phyloP scores from a whole-genome alignment of 257 asterid species.

The Solanum sitiens region DNA sequence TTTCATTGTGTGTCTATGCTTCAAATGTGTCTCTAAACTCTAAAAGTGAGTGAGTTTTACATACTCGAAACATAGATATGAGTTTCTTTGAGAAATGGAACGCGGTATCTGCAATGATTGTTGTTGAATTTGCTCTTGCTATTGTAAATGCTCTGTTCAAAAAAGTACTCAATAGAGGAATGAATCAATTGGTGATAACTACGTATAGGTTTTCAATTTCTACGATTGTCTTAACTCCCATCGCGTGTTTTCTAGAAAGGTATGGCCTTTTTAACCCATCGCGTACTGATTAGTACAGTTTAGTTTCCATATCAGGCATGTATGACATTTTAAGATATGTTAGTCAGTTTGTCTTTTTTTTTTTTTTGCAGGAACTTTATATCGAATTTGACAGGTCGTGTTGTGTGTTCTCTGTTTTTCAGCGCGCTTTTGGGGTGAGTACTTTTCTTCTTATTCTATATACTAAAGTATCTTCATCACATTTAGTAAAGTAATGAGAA shows the following conservation, averaged over 20 bases:
- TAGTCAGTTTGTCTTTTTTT: background rate
- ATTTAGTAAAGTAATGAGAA: background rate
- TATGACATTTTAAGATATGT: background rate
- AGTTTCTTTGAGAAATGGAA: slow-evolving; percentile 1
- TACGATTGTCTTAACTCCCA: background rate
- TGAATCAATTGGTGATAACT: background rate
- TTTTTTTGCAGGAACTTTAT: slow-evolving; percentile 14
- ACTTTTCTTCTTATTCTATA: background rate
- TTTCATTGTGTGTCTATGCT: background rate
- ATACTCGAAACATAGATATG: background rate
- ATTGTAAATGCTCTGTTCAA: background rate
- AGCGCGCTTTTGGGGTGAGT: slow-evolving; percentile 62
- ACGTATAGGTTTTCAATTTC: background rate
- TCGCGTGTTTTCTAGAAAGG: background rate
- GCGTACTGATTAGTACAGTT: background rate
- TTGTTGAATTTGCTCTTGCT: slow-evolving; percentile 2
- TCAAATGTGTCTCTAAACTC: background rate
- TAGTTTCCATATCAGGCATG: background rate
- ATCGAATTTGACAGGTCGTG: slow-evolving; percentile 25
- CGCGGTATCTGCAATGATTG: background rate
- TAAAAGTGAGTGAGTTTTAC: background rate
- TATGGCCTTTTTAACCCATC: background rate
- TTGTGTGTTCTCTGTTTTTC: slow-evolving; percentile 42
- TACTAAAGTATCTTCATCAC: background rate
- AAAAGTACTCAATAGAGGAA: background rate